Conservation (phyloP, 768 basidiomycete genomes). For the Trametes cingulata region DNA sequence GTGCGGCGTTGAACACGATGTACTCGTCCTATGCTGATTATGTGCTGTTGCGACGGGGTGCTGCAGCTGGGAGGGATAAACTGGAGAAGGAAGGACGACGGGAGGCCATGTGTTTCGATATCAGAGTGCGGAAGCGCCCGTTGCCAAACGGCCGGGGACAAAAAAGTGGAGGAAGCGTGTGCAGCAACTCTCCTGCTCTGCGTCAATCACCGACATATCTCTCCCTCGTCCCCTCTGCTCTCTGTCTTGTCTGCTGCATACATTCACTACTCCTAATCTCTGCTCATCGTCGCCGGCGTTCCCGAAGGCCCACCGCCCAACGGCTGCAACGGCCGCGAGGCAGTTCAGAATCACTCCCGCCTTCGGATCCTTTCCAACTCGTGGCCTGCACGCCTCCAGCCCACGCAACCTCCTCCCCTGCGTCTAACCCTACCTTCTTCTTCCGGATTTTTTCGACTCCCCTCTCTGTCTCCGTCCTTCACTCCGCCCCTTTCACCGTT, state of each 20-base stretch:
- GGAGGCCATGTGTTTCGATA: background rate
- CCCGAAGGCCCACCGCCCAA: background rate
- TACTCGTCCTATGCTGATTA: background rate
- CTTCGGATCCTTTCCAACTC: slow-evolving; percentile 33
- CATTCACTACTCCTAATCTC: slow-evolving; percentile 13
- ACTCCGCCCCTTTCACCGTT: slow-evolving; percentile 22
- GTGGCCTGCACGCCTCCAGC: slow-evolving; percentile 39
- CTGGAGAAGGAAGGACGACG: background rate
- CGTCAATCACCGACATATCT: no score
- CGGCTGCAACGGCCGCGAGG: slow-evolving; percentile 13
- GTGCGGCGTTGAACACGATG: background rate
- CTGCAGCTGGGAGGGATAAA: background rate
- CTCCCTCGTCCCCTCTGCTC: background rate
- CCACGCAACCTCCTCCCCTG: slow-evolving; percentile 32
- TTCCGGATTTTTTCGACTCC: slow-evolving; percentile 26
- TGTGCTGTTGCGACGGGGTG: background rate
- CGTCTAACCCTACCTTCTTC: slow-evolving; percentile 27
- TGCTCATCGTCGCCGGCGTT: slow-evolving; percentile 10
- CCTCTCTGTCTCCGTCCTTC: slow-evolving; percentile 31
- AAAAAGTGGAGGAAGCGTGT: background rate
- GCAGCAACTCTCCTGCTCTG: no score
- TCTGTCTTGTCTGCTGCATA: slow-evolving; percentile 2
- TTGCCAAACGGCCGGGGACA: background rate
- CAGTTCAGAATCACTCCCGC: slow-evolving; percentile 17
- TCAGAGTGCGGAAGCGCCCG: background rate